Base-by-base conservation (phyloP, 805 yeast species). In the Wickerhamiella occidentalis region DNA sequence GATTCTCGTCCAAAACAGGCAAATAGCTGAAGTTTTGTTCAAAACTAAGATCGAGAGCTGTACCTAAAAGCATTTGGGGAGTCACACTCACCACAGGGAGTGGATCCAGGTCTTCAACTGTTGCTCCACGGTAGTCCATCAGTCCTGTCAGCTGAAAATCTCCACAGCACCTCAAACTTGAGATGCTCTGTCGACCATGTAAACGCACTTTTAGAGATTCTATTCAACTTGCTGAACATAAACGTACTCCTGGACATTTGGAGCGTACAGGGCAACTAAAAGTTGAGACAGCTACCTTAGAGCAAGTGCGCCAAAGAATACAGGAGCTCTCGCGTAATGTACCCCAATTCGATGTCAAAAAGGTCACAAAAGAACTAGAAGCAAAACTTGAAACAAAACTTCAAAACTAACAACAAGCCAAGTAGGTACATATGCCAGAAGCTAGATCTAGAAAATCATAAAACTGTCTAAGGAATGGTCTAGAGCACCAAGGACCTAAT, bases 191-290 rank as follows among this genome's bases (percentile, higher is more conserved):
- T 65, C 83, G 81, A 9, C 63, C 76, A 1, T 92, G 98, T 64
- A 77, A 81, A 54, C 63, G 85, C 51, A 80, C 90, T 1, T 90
- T 77, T 66, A 79, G 86, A 59, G 96, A 92, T 61, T 82, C 83
- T 50, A 66, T 86, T 56, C 82, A 86, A 53, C 78, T 79, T 61
- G 72, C 85, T 3, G 94, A 88, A 60, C 97, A 92, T 66, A 68
- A 85, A 59, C 86, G 85, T 59, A 78, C 86, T 33, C 79, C 78
- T 30, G 80, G 74, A 52, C 97, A 69, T 53, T 49, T 64, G 40
- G 55, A 60, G 21, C 56, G 60, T 2, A 56, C 66, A 0, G 71
- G 71, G 6, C 61, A 59, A 47, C 57, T 68, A 21, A 63, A 64
- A 26, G 71, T 67, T 37, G 64, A 64, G 3, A 56, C 63, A 12